Conservation (phyloP, 1,284 basidiomycete species). For the Marasmius oreades region DNA sequence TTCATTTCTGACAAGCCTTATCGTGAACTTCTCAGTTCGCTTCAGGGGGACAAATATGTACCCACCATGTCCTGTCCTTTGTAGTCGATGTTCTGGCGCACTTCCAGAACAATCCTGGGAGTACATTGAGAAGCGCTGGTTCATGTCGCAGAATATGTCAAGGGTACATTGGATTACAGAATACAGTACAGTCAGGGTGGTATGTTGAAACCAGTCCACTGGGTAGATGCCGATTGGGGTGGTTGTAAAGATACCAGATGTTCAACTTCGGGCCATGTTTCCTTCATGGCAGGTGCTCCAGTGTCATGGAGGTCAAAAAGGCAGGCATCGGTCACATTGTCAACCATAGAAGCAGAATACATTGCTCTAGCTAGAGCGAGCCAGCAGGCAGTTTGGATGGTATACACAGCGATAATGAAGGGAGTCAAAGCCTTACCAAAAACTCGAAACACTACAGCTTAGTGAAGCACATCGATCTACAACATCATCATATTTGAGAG, state of each 20-base stretch:
- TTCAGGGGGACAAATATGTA: conserved; percentile 4
- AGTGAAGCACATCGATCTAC: conserved; percentile 29
- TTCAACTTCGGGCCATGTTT: not conserved
- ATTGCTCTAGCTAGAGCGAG: conserved; percentile 25
- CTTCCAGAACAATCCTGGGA: conserved; percentile 18
- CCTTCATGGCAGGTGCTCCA: conserved; percentile 13
- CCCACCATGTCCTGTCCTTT: conserved; percentile 25
- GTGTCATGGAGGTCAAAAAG: conserved; percentile 28
- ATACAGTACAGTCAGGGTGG: not conserved
- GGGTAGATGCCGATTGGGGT: not conserved
- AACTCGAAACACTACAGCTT: conserved; percentile 19
- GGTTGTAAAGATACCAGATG: not conserved
- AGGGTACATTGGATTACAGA: not conserved
- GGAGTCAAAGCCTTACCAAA: conserved; percentile 20
- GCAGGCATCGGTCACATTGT: conserved; percentile 26
- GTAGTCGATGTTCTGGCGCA: conserved; percentile 19
- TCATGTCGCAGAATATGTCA: conserved; percentile 14
- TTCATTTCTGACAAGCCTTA: conserved; percentile 6
- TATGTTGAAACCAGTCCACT: not conserved
- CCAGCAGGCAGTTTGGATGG: conserved; percentile 22
- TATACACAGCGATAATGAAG: conserved; percentile 22
- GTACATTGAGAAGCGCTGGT: conserved; percentile 3
- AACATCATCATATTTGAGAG: conserved; percentile 25
- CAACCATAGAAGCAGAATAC: conserved; percentile 35
- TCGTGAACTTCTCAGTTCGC: not conserved